phyloP scores from a whole-genome alignment of 2,329 filamentous ascomycete species.

The Sarocladium brachiariae region DNA sequence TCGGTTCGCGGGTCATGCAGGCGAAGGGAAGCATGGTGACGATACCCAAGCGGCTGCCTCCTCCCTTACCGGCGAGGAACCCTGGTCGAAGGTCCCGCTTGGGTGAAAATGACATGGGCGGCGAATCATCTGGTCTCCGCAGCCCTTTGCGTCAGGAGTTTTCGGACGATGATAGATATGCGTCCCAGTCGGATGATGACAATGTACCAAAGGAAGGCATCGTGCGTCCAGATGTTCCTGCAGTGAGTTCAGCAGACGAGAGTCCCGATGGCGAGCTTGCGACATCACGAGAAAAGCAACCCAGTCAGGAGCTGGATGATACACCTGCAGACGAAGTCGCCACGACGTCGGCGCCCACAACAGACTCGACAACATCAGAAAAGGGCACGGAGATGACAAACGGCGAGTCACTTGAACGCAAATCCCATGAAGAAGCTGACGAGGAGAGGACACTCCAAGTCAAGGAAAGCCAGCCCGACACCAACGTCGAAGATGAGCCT shows the following conservation, averaged over 20 bases:
- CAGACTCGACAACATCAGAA: neutral
- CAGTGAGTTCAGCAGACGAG: neutral
- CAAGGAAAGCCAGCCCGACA: neutral
- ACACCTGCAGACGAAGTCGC: neutral
- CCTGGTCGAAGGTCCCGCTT: slow-evolving; percentile 54
- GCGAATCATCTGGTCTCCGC: slow-evolving; percentile 46
- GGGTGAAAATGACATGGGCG: slow-evolving; percentile 48
- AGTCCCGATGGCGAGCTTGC: neutral
- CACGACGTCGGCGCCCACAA: neutral
- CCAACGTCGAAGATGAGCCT: neutral
- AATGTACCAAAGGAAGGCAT: neutral
- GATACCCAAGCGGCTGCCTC: slow-evolving; percentile 73
- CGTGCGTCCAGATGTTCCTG: neutral
- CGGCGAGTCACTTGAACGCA: neutral
- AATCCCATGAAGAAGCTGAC: neutral
- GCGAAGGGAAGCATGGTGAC: slow-evolving; percentile 75
- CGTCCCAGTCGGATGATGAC: neutral
- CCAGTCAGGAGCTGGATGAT: neutral
- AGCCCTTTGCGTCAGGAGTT: slow-evolving; percentile 48
- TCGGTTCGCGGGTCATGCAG: slow-evolving; percentile 58
- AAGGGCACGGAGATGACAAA: neutral
- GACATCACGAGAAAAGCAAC: neutral
- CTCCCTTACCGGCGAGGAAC: slow-evolving; percentile 71
- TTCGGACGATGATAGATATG: slow-evolving; percentile 20
- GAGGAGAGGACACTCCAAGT: neutral